phyloP scores from a whole-genome alignment of 345 rosid species.

The Gynandropsis gynandra region DNA sequence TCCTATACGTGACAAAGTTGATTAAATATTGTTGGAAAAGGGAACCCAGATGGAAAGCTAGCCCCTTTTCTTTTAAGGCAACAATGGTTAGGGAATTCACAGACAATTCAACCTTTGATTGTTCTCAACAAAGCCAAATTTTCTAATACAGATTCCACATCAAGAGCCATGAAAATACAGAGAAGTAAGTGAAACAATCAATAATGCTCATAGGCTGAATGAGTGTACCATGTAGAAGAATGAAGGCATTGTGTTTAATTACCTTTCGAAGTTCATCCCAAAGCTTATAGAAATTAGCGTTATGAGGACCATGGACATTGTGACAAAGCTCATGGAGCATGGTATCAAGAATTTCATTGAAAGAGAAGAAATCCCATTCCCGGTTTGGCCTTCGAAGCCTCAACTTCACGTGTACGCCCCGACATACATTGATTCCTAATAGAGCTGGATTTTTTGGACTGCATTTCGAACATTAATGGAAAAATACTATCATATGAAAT shows the following conservation, averaged over 20 bases:
- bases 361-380: constrained; percentile 59
- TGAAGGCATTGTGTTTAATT: background rate
- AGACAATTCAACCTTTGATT: background rate
- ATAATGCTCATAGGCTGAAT: background rate
- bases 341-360: constrained; percentile 69
- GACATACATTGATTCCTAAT: constrained; percentile 72
- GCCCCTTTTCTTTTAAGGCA: background rate
- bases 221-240: background rate
- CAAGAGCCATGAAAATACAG: background rate
- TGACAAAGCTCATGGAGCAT: constrained; percentile 98
- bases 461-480: constrained; percentile 4
- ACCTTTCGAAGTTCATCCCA: constrained; percentile 95
- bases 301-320: constrained; percentile 76
- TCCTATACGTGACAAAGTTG: constrained; percentile 38
- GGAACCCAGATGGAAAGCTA: background rate
- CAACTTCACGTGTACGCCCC: constrained; percentile 62
- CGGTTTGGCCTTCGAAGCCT: constrained; percentile 67
- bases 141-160: background rate
- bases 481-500: background rate
- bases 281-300: constrained; percentile 76
- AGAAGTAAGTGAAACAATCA: background rate
- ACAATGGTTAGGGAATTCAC: no score
- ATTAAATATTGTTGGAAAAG: background rate
- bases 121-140: background rate
- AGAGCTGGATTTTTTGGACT: constrained; percentile 68